These are phyloP conservation scores for Penicillium arizonense DNA, from an alignment of 495 filamentous ascomycete genomes.

Conservation along the genomic window DNA sequence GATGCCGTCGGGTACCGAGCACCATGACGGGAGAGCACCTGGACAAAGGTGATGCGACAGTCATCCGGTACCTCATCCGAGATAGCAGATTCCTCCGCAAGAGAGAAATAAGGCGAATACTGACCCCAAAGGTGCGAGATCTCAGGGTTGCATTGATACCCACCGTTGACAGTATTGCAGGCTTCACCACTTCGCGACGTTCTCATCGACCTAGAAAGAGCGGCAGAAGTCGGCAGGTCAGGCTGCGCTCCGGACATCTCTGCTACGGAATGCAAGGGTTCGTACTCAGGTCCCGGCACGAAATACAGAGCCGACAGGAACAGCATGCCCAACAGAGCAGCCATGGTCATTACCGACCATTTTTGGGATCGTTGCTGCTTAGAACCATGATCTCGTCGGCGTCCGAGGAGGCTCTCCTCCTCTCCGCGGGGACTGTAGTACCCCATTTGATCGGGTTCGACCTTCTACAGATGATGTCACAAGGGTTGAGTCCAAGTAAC, in stretches of 20 bases:
- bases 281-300: neutral
- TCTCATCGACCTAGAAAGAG: neutral
- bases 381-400: neutral
- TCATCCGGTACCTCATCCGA: constrained; percentile 52
- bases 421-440: neutral
- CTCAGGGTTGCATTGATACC: constrained; percentile 59
- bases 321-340: neutral
- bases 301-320: neutral
- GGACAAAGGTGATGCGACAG: constrained; percentile 74
- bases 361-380: neutral
- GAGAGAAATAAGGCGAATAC: constrained; percentile 79
- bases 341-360: neutral
- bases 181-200: neutral
- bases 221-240: neutral
- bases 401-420: neutral
- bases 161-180: constrained; percentile 60
- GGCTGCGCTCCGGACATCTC: neutral
- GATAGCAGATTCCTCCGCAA: constrained; percentile 56
- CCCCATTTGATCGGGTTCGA: neutral
- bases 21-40: constrained; percentile 80
- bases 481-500: neutral
- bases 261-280: neutral
- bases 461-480: neutral
- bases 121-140: constrained; percentile 79
- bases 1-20: constrained; percentile 69